Evolutionary conservation across 306 rosid genomes (phyloP).

Genomic region (Prunus dulcis): DNA sequence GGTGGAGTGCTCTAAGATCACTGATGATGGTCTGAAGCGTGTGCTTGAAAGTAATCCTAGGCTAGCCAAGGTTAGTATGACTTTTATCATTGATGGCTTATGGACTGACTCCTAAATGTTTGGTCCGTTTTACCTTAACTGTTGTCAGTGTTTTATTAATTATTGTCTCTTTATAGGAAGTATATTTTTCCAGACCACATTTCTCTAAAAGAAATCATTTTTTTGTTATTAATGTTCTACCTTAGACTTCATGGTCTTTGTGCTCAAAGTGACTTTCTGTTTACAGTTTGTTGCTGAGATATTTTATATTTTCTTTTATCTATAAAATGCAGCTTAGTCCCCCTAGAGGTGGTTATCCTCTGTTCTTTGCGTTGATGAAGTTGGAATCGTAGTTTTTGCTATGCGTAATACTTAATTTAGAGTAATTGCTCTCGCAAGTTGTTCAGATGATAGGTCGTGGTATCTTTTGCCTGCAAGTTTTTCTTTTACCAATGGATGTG

Average conservation of each 20-base stretch:
- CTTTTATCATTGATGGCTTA: constrained; percentile 3
- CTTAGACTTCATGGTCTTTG: background rate
- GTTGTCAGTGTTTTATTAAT: background rate
- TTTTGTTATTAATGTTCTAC: background rate
- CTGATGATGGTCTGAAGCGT: constrained; percentile 75
- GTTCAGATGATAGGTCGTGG: background rate
- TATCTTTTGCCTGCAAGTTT: background rate
- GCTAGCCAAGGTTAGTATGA: constrained; percentile 61
- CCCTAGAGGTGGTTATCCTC: background rate
- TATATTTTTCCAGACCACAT: background rate
- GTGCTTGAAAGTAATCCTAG: constrained; percentile 76
- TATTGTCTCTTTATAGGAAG: background rate
- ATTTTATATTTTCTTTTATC: no score
- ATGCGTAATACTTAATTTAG: background rate
- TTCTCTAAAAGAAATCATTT: background rate
- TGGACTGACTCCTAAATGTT: background rate
- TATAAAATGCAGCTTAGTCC: no score
- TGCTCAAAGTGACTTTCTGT: background rate
- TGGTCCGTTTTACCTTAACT: background rate
- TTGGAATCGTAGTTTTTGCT: background rate
- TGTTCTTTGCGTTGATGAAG: background rate
- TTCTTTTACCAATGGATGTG: no score
- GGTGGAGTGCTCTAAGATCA: constrained; percentile 74
- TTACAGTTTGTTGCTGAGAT: background rate
- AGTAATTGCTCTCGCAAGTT: background rate